Conservation (phyloP, 2,329 filamentous ascomycete species). For the Escovopsis sp. region DNA sequence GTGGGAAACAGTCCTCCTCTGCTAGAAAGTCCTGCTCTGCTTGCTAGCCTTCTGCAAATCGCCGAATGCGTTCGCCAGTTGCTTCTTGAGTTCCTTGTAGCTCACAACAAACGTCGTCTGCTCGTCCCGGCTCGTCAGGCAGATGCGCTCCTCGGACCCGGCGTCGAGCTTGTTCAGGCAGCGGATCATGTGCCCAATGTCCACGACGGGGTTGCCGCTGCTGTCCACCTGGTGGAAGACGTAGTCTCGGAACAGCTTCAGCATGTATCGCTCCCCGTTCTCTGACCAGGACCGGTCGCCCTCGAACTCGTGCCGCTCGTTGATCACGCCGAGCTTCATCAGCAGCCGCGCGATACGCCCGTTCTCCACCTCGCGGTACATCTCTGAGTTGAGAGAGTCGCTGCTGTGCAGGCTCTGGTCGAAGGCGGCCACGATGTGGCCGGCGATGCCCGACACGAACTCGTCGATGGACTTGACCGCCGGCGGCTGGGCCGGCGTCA, state of each 20-base stretch:
- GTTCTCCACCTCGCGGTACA: constrained; percentile 78
- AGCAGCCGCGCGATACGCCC: constrained; percentile 68
- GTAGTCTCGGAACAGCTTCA: constrained; percentile 93
- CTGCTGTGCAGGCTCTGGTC: constrained; percentile 67
- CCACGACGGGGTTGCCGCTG: constrained; percentile 67
- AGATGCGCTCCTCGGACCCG: constrained; percentile 73
- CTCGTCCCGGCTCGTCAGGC: constrained; percentile 77
- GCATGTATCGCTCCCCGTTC: constrained; percentile 77
- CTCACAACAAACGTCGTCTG: constrained; percentile 78
- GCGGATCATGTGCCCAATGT: constrained; percentile 74
- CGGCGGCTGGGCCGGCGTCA: constrained; percentile 45
- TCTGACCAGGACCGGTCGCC: constrained; percentile 74
- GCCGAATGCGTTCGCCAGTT: constrained; percentile 40
- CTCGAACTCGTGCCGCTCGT: constrained; percentile 77
- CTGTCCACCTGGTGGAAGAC: constrained; percentile 92
- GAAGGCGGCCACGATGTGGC: constrained; percentile 59
- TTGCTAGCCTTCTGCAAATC: constrained; percentile 39
- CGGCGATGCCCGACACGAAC: constrained; percentile 64
- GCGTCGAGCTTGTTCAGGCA: constrained; percentile 89
- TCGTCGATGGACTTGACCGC: constrained; percentile 60
- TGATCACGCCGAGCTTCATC: constrained; percentile 71
- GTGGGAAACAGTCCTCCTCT: neutral
- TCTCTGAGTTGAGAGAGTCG: constrained; percentile 57
- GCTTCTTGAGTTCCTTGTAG: constrained; percentile 74
- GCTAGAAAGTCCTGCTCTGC: constrained; percentile 21